These are phyloP conservation scores for Cucurbita argyrosperma DNA, from an alignment of 306 rosid species.

Conservation along the genomic window DNA sequence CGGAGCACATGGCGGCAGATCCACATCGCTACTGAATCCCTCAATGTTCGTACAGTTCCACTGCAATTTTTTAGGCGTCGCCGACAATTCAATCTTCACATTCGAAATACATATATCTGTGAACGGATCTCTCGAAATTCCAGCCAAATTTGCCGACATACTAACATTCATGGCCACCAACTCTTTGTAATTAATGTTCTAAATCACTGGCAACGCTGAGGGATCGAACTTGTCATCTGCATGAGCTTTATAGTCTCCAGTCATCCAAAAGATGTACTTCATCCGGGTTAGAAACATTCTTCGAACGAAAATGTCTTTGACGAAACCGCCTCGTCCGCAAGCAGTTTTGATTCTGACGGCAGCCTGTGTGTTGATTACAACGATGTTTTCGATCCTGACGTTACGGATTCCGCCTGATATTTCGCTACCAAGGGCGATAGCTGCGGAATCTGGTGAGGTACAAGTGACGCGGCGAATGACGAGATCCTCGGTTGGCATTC, in stretches of 20 bases:
- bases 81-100: slow-evolving; percentile 9
- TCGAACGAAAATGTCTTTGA: slow-evolving; percentile 41
- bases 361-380: slow-evolving; percentile 38
- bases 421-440: slow-evolving; percentile 65
- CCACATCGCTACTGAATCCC: slow-evolving; percentile 42
- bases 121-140: slow-evolving; percentile 32
- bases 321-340: slow-evolving; percentile 50
- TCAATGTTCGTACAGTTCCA: slow-evolving; percentile 54
- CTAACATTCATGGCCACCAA: slow-evolving; percentile 35
- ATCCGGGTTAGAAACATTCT: slow-evolving; percentile 32
- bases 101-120: slow-evolving; percentile 54
- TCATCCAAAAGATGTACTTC: slow-evolving; percentile 61
- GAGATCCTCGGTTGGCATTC: slow-evolving; percentile 44
- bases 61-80: slow-evolving; percentile 16
- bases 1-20: slow-evolving; percentile 36
- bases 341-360: slow-evolving; percentile 53
- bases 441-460: slow-evolving; percentile 47
- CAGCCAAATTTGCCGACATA: slow-evolving; percentile 29
- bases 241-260: slow-evolving; percentile 41
- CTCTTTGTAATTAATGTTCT: slow-evolving; percentile 34
- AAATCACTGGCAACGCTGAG: slow-evolving; percentile 39
- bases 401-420: slow-evolving; percentile 74
- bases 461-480: slow-evolving; percentile 39
- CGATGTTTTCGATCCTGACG: slow-evolving; percentile 45
- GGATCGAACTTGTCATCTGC: slow-evolving; percentile 36